These are phyloP conservation scores for Cinnamomum micranthum DNA, from an alignment of 164 flowering plant species.

Conservation along the genomic window DNA sequence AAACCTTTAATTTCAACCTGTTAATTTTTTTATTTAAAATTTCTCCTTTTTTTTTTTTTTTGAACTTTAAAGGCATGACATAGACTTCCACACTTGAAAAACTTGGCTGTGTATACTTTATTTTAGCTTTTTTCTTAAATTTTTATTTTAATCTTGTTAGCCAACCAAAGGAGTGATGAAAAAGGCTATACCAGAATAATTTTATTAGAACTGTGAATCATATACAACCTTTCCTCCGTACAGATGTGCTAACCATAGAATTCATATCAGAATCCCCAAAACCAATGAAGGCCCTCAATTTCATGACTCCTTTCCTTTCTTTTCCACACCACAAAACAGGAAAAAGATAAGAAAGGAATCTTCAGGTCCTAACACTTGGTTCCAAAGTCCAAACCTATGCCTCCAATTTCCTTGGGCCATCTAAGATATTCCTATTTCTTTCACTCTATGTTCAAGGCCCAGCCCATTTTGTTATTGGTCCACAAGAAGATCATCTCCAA, in stretches of 20 bases:
- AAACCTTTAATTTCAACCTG: too few relatives aligned
- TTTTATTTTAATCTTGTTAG: too few relatives aligned
- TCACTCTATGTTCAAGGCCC: background rate
- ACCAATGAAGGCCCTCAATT: background rate
- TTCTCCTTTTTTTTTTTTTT: too few relatives aligned
- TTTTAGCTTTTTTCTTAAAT: too few relatives aligned
- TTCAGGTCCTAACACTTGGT: background rate
- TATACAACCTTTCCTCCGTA: background rate
- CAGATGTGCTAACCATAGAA: background rate
- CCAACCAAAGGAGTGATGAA: too few relatives aligned
- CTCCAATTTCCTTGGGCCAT: background rate
- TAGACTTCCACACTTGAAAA: too few relatives aligned
- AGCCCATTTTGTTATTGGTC: background rate
- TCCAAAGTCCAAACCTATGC: too few relatives aligned
- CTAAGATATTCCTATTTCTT: too few relatives aligned
- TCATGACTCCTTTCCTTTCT: background rate
- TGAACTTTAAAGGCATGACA: too few relatives aligned
- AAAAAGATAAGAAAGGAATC: background rate
- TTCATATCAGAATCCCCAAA: background rate
- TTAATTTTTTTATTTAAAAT: too few relatives aligned
- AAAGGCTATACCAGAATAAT: too few relatives aligned
- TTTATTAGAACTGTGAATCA: background rate
- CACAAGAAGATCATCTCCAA: slow-evolving; percentile 16
- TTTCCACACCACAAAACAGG: background rate
- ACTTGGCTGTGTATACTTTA: too few relatives aligned